Conservation (phyloP, 2,329 filamentous ascomycete genomes). For the Fusarium sp. region DNA sequence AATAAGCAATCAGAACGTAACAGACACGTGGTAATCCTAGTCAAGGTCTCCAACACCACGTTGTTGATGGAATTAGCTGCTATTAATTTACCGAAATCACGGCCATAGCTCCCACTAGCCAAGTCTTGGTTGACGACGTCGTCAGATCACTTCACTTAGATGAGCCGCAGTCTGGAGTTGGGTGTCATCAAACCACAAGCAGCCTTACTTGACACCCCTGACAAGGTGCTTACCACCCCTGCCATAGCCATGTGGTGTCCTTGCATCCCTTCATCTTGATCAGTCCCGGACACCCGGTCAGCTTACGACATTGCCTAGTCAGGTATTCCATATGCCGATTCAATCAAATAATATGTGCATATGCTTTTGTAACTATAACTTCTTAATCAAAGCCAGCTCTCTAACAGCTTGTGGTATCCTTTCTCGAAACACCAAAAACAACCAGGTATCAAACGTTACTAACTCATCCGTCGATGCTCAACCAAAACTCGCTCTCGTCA, state of each 20-base stretch:
- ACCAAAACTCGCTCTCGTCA: slow-evolving; percentile 23
- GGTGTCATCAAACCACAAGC: slow-evolving; percentile 5
- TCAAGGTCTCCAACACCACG: background rate
- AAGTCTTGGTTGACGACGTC: background rate
- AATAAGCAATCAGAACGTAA: slow-evolving; percentile 21
- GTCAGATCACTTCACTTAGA: background rate
- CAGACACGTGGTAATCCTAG: slow-evolving; percentile 7
- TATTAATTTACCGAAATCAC: slow-evolving; percentile 1
- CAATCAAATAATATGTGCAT: background rate
- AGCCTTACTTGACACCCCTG: slow-evolving; percentile 8
- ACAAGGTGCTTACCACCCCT: slow-evolving; percentile 30
- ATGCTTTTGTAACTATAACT: slow-evolving; percentile 10
- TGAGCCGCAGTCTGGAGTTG: background rate
- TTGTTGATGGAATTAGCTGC: background rate
- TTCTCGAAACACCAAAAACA: slow-evolving; percentile 35
- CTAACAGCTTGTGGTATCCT: slow-evolving; percentile 35
- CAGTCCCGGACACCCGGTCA: slow-evolving; percentile 4
- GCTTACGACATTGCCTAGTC: slow-evolving; percentile 6
- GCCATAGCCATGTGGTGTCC: slow-evolving; percentile 36
- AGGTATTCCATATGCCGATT: background rate
- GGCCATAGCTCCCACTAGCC: background rate
- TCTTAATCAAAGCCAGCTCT: slow-evolving; percentile 6
- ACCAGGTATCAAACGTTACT: slow-evolving; percentile 38
- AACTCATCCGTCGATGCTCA: slow-evolving; percentile 12
- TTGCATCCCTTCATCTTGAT: slow-evolving; percentile 21